phyloP scores from a whole-genome alignment of 1,284 basidiomycete species.

The Tremellales sp. region DNA sequence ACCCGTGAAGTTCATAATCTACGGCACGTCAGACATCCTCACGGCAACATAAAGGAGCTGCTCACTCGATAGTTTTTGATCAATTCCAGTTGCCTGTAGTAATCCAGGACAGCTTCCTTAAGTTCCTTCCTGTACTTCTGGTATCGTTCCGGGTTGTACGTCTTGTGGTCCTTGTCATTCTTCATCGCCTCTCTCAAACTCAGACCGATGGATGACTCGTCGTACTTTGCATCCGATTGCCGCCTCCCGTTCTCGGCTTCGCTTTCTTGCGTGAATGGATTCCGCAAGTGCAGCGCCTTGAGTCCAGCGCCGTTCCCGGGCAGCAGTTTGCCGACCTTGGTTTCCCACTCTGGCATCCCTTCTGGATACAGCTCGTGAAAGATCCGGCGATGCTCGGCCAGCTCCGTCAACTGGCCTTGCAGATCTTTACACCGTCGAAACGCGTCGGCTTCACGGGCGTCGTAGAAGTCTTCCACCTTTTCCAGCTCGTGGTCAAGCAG shows the following conservation, averaged over 20 bases:
- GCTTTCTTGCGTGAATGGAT: constrained; percentile 12
- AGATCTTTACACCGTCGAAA: constrained; percentile 56
- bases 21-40: not conserved
- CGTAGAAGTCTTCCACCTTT: constrained; percentile 80
- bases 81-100: constrained; percentile 72
- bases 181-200: constrained; percentile 23
- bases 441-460: constrained; percentile 68
- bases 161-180: constrained; percentile 34
- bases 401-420: constrained; percentile 67
- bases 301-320: constrained; percentile 13
- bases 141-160: constrained; percentile 72
- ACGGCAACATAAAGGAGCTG: constrained; percentile 14
- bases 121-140: constrained; percentile 74
- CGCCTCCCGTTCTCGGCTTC: constrained; percentile 2
- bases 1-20: constrained; percentile 84
- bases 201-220: not conserved
- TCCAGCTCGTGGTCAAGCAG: constrained; percentile 69
- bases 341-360: constrained; percentile 42
- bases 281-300: constrained; percentile 21
- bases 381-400: constrained; percentile 64
- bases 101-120: constrained; percentile 76
- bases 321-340: constrained; percentile 29
- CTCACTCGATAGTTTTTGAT: constrained; percentile 81
- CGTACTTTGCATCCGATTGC: constrained; percentile 5
- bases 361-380: constrained; percentile 57